Conservation (phyloP, 108 stramenopile species). For the Craspedostauros australis region DNA sequence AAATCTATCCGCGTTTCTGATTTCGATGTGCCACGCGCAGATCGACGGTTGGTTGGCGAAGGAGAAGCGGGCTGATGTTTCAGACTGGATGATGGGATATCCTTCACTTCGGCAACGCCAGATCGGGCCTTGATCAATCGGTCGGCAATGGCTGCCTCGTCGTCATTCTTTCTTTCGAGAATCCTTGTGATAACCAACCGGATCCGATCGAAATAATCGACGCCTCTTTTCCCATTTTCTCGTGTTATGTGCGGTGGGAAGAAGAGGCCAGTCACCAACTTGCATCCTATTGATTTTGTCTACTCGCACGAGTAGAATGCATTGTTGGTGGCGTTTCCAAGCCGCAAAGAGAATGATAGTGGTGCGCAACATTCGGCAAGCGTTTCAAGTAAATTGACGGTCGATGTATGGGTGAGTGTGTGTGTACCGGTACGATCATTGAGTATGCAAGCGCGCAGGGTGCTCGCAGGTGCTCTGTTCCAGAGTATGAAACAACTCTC, state of each 20-base stretch:
- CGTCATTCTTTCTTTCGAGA: conserved; percentile 21
- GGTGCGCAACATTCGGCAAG: too few species aligned
- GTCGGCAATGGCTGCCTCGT: conserved; percentile 36
- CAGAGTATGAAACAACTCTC: too few species aligned
- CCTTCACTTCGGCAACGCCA: background rate
- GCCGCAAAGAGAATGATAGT: too few species aligned
- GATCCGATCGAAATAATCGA: conserved; percentile 41
- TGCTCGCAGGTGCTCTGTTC: too few species aligned
- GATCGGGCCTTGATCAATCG: conserved; percentile 5
- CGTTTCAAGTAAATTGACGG: too few species aligned
- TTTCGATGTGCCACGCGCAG: background rate
- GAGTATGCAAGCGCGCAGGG: too few species aligned
- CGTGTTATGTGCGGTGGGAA: conserved; percentile 32
- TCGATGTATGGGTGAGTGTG: too few species aligned
- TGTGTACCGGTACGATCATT: too few species aligned
- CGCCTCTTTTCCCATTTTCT: conserved; percentile 7
- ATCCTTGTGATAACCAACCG: conserved; percentile 38
- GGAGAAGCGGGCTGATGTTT: background rate
- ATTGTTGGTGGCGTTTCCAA: too few species aligned
- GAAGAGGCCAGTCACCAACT: conserved; percentile 32
- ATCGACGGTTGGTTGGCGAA: background rate
- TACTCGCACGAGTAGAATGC: background rate
- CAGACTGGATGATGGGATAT: background rate
- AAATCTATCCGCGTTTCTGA: conserved; percentile 27
- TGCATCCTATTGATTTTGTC: conserved; percentile 27